These are phyloP conservation scores for Austroboletus eburneus DNA, from an alignment of 768 basidiomycete species.

Conservation along the genomic window DNA sequence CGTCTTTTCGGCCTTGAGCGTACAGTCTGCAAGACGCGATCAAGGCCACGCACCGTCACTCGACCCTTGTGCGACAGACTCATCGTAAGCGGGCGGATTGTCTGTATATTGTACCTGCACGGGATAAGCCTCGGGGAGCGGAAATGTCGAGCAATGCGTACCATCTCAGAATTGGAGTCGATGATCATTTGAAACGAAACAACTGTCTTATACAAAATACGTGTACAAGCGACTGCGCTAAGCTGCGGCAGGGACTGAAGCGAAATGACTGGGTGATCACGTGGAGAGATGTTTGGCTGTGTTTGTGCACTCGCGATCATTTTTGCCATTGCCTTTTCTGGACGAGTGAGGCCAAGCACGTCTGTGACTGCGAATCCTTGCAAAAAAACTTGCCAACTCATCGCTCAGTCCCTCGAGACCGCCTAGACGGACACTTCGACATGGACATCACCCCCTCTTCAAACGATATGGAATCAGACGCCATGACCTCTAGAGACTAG, in stretches of 20 bases:
- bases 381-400: no score
- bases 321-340: constrained; percentile 7
- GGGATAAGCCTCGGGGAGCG: background rate
- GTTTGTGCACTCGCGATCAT: constrained; percentile 11
- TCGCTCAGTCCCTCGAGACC: background rate
- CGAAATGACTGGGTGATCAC: no score
- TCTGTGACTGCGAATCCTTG: no score
- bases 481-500: constrained; percentile 90
- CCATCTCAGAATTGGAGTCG: constrained; percentile 25
- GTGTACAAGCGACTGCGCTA: constrained; percentile 3
- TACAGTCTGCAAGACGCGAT: background rate
- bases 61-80: constrained; percentile 30
- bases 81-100: constrained; percentile 51
- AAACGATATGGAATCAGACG: constrained; percentile 26
- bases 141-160: constrained; percentile 1
- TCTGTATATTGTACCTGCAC: constrained; percentile 26
- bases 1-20: constrained; percentile 9
- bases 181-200: constrained; percentile 22
- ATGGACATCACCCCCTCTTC: constrained; percentile 32
- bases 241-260: constrained; percentile 17
- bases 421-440: constrained; percentile 6
- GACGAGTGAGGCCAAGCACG: background rate
- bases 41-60: constrained; percentile 23
- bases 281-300: constrained; percentile 19
- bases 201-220: constrained; percentile 1